Conservation (phyloP, 192 early-diverging fungal genomes). For the Backusella luteola region DNA sequence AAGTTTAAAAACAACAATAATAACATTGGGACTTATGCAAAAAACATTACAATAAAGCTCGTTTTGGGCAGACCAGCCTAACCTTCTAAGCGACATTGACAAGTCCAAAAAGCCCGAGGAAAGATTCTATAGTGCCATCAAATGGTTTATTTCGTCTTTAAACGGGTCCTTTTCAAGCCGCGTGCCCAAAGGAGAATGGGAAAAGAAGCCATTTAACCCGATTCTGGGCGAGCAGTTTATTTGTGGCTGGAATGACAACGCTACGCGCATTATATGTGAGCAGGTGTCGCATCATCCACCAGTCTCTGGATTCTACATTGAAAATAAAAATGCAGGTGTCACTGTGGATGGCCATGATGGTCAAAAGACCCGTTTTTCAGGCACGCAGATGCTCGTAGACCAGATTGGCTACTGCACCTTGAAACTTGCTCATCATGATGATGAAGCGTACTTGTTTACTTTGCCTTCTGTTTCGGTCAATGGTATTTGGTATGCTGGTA, state of each 20-base stretch:
- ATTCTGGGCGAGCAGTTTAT: slow-evolving; percentile 69
- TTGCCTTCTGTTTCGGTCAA: slow-evolving; percentile 73
- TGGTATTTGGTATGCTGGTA: slow-evolving; percentile 61
- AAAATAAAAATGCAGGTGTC: slow-evolving; percentile 59
- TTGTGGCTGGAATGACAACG: slow-evolving; percentile 57
- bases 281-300: slow-evolving; percentile 78
- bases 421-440: slow-evolving; percentile 52
- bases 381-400: slow-evolving; percentile 71
- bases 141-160: slow-evolving; percentile 80
- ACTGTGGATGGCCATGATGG: slow-evolving; percentile 60
- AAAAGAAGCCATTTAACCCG: slow-evolving; percentile 77
- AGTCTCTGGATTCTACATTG: slow-evolving; percentile 64
- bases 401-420: slow-evolving; percentile 76
- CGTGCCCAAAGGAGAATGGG: slow-evolving; percentile 60
- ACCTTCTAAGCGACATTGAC: slow-evolving; percentile 47
- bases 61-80: slow-evolving; percentile 64
- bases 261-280: slow-evolving; percentile 57
- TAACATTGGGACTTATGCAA: background rate
- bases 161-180: slow-evolving; percentile 76
- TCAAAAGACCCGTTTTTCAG: slow-evolving; percentile 72
- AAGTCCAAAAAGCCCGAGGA: slow-evolving; percentile 57
- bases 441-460: slow-evolving; percentile 70
- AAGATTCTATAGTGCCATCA: slow-evolving; percentile 64
- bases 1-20: slow-evolving; percentile 15
- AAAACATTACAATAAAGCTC: slow-evolving; percentile 19